Base-by-base conservation (phyloP, 1,284 basidiomycete genomes). In the Tausonia pullulans region DNA sequence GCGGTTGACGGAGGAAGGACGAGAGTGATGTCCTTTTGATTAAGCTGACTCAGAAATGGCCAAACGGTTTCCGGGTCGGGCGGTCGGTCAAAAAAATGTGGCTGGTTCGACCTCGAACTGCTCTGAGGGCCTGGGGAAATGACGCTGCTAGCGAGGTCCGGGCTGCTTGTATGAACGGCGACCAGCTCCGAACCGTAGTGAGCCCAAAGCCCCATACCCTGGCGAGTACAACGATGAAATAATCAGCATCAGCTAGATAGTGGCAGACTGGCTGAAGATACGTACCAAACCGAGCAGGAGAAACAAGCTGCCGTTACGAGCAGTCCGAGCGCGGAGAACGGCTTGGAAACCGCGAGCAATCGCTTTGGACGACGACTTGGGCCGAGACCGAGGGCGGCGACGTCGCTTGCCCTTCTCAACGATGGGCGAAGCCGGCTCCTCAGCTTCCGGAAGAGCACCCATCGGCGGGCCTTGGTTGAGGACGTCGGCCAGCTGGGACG, bases 231-330 rank as follows among this genome's bases (percentile, higher is more conserved):
- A 27, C 27, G 69, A 69, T 74, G 59, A 13, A 11, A 44, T 50
- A 44, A 14, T 64, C 49, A 40, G 16, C 16, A 53, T 63, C 11
- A 46, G 54, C 58, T 39, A 48, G 44, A 59, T 50, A 45, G 16
- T 39, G 9, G 40, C 40, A 66, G 9, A 58, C 44, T 45, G n/a
- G 4, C 51, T 53, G 63, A 69, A 53, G 11, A 66, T 43, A 54
- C 14, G 52, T 14, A 48, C 50, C 39, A 49, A 72, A 7, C 55
- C n/a, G 13, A 83, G 71, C 70, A 90, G 88, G 72, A 92, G 79
- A 39, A 91, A 73, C 40, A 92, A 77, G 73, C 88, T 93, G 58
- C 90, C 82, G 69, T 90, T 88, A 71, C 88, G 87, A 13, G 83
- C 82, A 3, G 87, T 86, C 63, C 90, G 83, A 3, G 88, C 87